Evolutionary conservation across 2,329 filamentous ascomycete genomes (phyloP), one percentile per base, ranked within the genome.

Genomic region (Drechmeria coniospora): DNA sequence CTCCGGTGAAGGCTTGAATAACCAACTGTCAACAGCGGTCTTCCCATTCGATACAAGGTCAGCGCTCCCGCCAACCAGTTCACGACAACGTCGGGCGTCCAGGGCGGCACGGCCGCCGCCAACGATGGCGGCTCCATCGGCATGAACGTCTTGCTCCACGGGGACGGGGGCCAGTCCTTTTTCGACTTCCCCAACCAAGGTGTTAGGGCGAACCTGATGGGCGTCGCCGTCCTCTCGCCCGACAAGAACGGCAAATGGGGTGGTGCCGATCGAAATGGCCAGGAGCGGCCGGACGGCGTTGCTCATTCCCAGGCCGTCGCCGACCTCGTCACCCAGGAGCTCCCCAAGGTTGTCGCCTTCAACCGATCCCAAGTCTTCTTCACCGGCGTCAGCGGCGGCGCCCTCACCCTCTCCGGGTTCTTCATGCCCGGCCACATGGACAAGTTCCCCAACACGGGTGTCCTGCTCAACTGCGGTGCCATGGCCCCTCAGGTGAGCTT

Each of bases 151-250:
- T 57, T 73, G 20, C 56, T 73, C 4, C 68, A 73, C 42, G 67
- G 67, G 27, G 68, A 73, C 41, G 67, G 68, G 23, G 68, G 68
- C 6, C 61, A 68, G 38, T 67, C 62, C 9, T 69, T 68, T 54
- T 65, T 66, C 45, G 63, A 65, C 41, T 65, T 68, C 47, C 64
- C 64, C 20, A 68, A 68, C 45, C 61, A 68, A 37, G 58, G 54
- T 12, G 59, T 68, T 8, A 59, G 62, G 30, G 43, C 49, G 27
- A 59, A 59, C 35, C 56, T 65, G 18, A 63, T 65, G 44, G 65
- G 65, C 33, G 61, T 67, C 8, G 63, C 53, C 7, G 47, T 68
- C 2, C 58, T 72, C 9, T 63, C 68, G 0, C 68, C 68, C 5
- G 56, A 69, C 42, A 43, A 50, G 29, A 60, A 65, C 34, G 56